A percentile compares a stretch with the other conserved stretches of the same genome.
Evolutionary conservation across 371 early-diverging fungal species (phyloP).

Genomic region (Coemansia sp.): DNA sequence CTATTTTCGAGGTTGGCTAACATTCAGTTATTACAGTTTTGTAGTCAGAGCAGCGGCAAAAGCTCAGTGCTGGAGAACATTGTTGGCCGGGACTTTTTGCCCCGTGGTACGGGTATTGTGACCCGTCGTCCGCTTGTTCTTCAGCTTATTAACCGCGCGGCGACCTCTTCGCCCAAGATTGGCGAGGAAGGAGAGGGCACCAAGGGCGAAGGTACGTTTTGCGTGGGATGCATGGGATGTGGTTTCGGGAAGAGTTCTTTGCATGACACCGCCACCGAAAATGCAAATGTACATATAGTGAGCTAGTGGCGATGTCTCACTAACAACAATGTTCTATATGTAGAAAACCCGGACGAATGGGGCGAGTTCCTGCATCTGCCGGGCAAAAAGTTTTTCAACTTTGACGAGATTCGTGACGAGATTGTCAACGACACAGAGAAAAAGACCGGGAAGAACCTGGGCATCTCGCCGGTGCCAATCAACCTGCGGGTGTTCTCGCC

Average conservation of each 20-base stretch:
- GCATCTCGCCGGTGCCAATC: slow-evolving; percentile 92
- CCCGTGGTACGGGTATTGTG: slow-evolving; percentile 94
- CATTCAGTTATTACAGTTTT: slow-evolving; percentile 16
- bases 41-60: slow-evolving; percentile 95
- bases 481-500: slow-evolving; percentile 93
- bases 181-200: slow-evolving; percentile 18
- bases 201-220: slow-evolving; percentile 27
- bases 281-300: not conserved
- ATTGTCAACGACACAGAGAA: slow-evolving; percentile 89
- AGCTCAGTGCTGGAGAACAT: slow-evolving; percentile 98
- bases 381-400: slow-evolving; percentile 87
- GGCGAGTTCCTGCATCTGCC: slow-evolving; percentile 96
- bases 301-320: not conserved
- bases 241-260: not conserved
- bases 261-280: not conserved
- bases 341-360: slow-evolving; percentile 82
- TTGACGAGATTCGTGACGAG: slow-evolving; percentile 92
- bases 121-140: slow-evolving; percentile 94
- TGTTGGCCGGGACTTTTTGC: slow-evolving; percentile 97
- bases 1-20: not conserved
- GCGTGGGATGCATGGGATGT: not conserved
- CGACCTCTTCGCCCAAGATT: slow-evolving; percentile 45
- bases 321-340: not conserved
- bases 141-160: slow-evolving; percentile 91
- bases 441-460: slow-evolving; percentile 89